Conservation (phyloP, 2,329 filamentous ascomycete genomes). For the Emydomyces testavorans region DNA sequence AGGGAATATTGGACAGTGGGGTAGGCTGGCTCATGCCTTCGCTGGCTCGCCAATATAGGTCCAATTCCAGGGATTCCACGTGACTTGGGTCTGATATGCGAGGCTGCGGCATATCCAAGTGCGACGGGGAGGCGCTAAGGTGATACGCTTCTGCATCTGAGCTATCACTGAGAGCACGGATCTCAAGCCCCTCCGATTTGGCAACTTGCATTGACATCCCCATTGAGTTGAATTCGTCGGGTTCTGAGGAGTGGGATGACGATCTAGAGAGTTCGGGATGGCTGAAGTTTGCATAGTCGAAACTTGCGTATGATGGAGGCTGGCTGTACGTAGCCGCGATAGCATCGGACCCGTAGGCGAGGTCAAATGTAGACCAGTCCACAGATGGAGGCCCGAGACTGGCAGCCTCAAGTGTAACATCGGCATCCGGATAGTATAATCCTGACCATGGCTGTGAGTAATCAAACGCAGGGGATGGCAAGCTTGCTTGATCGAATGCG, state of each 20-base stretch:
- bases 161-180: slow-evolving; percentile 33
- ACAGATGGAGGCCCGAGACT: slow-evolving; percentile 34
- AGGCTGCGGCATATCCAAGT: slow-evolving; percentile 9
- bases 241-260: slow-evolving; percentile 40
- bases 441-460: slow-evolving; percentile 31
- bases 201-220: background rate
- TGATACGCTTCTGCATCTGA: slow-evolving; percentile 31
- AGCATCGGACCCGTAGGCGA: slow-evolving; percentile 29
- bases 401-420: slow-evolving; percentile 28
- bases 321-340: slow-evolving; percentile 34
- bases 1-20: slow-evolving; percentile 4
- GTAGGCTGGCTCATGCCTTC: slow-evolving; percentile 5
- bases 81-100: slow-evolving; percentile 4
- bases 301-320: slow-evolving; percentile 37
- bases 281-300: slow-evolving; percentile 34
- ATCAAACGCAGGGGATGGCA: slow-evolving; percentile 27
- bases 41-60: slow-evolving; percentile 9
- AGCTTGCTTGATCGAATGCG: slow-evolving; percentile 26
- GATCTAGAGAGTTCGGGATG: slow-evolving; percentile 34
- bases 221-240: slow-evolving; percentile 35
- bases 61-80: slow-evolving; percentile 8
- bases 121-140: slow-evolving; percentile 8
- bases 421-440: slow-evolving; percentile 35
- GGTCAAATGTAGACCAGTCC: slow-evolving; percentile 40
- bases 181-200: slow-evolving; percentile 19